Conservation (phyloP, 2,329 filamentous ascomycete species). For the Monosporascus cannonballus region DNA sequence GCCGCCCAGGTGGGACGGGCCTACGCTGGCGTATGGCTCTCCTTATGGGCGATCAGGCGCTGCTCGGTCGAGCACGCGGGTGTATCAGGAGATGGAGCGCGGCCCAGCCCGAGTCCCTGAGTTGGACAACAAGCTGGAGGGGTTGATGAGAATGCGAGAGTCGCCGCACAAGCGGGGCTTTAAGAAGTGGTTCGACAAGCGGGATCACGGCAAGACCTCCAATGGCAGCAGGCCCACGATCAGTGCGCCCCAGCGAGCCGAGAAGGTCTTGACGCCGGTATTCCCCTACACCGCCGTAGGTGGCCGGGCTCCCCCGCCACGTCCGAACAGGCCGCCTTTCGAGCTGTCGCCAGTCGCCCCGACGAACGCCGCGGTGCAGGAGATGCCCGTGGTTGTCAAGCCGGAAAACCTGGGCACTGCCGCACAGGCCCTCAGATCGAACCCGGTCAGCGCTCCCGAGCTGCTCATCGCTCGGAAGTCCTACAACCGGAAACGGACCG, state of each 20-base stretch:
- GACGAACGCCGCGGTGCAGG: conserved; percentile 1
- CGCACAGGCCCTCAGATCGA: conserved; percentile 17
- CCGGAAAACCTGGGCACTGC: conserved; percentile 7
- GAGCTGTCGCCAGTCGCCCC: not conserved
- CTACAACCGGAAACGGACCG: not conserved
- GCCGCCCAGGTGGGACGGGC: conserved; percentile 2
- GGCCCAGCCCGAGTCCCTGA: not conserved
- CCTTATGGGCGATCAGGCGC: not conserved
- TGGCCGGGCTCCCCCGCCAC: not conserved
- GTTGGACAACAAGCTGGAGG: conserved; percentile 1
- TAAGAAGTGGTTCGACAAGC: conserved; percentile 5
- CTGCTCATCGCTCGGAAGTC: not conserved
- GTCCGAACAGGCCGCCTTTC: not conserved
- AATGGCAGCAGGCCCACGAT: conserved; percentile 3
- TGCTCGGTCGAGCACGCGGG: not conserved
- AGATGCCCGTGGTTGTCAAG: not conserved
- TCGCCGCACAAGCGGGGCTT: conserved; percentile 5
- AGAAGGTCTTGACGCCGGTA: not conserved
- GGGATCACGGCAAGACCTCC: not conserved
- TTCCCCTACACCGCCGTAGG: not conserved
- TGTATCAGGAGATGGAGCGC: conserved; percentile 3
- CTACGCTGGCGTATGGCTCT: conserved; percentile 13
- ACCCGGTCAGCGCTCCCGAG: conserved; percentile 5
- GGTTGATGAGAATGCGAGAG: not conserved
- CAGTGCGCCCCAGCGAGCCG: conserved; percentile 4